Base-by-base conservation (phyloP, 2,329 filamentous ascomycete genomes). In the Exophiala calicioides region DNA sequence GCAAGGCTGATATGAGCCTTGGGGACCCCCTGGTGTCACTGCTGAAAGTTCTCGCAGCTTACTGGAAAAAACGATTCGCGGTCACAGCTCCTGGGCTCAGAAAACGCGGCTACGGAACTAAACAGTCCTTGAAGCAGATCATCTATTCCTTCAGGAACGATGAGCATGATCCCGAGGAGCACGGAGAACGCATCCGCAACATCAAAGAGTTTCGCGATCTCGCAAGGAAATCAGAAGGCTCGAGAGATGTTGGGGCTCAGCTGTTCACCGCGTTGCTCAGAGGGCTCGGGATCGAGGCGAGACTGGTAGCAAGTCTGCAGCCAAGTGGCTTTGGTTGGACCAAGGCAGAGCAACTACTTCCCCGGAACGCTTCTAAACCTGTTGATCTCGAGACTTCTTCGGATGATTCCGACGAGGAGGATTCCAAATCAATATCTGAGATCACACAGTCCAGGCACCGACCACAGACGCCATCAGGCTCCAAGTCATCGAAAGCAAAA, bases 281-380 rank as follows among this genome's bases (percentile, higher is more conserved):
- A 55, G 89, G 84, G 0, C 64, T 97, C 8, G 88, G 88, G 0
- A 71, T 97, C 2, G 89, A 96, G 60, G 81, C 88, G 8, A 79
- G 91, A 21, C 78, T 97, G 74, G 82, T 97, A 2, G 83, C 84
- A 7, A 96, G 82, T 62, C 64, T 98, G 30, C 93, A 97, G 62
- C 85, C 90, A 1, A 70, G 88, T 16, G 93, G 93, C 0, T 95
- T 94, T 65, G 90, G 90, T 1, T 97, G 89, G 84, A 94, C 82
- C 51, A 94, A 91, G 65, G 69, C 78, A 8, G 93, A 98, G 66
- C 87, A 93, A 27, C 52, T 50, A 37, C 32, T 52, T 12, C 53
- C 57, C 15, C 44, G 42, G n/a, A 57, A 48, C 13, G 29, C 44
- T 23, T 9, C 27, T 6, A 39, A 48, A 16, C 18, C 36, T n/a